These are phyloP conservation scores for Fusarium napiforme DNA, from an alignment of 2,329 filamentous ascomycete genomes.

Conservation along the genomic window DNA sequence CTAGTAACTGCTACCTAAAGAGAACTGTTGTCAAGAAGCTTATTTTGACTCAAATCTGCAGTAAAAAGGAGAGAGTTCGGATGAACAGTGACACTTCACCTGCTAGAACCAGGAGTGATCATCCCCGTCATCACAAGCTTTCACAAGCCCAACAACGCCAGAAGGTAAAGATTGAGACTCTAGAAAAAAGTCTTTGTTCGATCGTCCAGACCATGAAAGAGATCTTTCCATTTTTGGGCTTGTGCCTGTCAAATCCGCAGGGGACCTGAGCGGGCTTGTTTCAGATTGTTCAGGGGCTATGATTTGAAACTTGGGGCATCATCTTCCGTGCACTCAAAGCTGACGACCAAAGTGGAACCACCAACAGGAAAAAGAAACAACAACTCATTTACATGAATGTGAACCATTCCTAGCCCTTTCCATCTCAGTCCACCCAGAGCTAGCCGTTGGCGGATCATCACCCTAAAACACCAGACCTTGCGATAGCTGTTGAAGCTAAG, in stretches of 20 bases:
- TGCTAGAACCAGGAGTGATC: slow-evolving; percentile 20
- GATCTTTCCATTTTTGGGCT: slow-evolving; percentile 18
- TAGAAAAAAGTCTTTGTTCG: background rate
- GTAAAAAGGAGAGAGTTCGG: slow-evolving; percentile 7
- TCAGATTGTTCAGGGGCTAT: slow-evolving; percentile 35
- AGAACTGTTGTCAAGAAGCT: background rate
- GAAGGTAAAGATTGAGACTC: background rate
- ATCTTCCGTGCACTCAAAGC: slow-evolving; percentile 5
- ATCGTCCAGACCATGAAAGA: slow-evolving; percentile 15
- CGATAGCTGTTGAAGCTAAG: slow-evolving; percentile 4
- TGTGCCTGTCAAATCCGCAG: slow-evolving; percentile 13
- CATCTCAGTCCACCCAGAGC: slow-evolving; percentile 7
- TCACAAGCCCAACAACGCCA: slow-evolving; percentile 1
- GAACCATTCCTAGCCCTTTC: background rate
- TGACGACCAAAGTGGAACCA: slow-evolving; percentile 15
- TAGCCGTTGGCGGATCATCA: slow-evolving; percentile 17
- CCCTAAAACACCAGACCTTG: slow-evolving; percentile 18
- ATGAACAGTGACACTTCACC: background rate
- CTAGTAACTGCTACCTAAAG: background rate
- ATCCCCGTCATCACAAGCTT: slow-evolving; percentile 5
- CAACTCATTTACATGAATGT: slow-evolving; percentile 8
- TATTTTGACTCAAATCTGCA: background rate
- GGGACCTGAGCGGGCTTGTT: slow-evolving; percentile 23
- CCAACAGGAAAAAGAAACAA: slow-evolving; percentile 24
- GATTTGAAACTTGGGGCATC: slow-evolving; percentile 36